Evolutionary conservation across 208 protist genomes (phyloP).

Genomic region (Lotmaria passim): DNA sequence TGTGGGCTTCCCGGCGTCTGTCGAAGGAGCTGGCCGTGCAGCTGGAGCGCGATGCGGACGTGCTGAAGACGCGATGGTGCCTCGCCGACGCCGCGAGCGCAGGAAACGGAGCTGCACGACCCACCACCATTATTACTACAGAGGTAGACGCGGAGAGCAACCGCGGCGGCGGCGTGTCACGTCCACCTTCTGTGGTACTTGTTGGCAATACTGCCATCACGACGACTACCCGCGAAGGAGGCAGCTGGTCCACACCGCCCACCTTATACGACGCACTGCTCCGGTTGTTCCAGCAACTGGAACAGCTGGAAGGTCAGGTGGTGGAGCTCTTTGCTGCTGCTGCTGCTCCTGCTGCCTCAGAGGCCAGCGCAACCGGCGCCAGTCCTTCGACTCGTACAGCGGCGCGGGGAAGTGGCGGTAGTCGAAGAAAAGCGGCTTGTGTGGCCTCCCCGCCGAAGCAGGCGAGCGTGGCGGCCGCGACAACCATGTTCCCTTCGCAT

Average conservation of each 20-base stretch:
- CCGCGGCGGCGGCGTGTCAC: too few species aligned
- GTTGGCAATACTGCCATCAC: too few species aligned
- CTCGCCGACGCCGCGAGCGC: not conserved
- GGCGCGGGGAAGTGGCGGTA: too few species aligned
- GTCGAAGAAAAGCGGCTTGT: not conserved
- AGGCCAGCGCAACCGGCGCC: too few species aligned
- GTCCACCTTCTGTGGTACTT: too few species aligned
- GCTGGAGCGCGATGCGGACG: slow-evolving; percentile 21
- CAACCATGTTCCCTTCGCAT: not conserved
- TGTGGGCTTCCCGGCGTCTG: not conserved
- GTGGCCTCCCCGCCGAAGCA: not conserved
- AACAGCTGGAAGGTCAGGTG: slow-evolving; percentile 12
- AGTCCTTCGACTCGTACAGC: too few species aligned
- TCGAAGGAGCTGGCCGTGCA: slow-evolving; percentile 4
- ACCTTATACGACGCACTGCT: slow-evolving; percentile 24
- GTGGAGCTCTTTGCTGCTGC: not conserved
- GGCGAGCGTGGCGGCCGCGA: not conserved
- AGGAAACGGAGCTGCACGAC: not conserved
- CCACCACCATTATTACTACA: too few species aligned
- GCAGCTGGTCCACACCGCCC: not conserved
- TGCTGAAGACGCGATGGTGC: not conserved
- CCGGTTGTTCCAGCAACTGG: slow-evolving; percentile 21
- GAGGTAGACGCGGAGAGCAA: not conserved
- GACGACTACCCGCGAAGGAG: too few species aligned
- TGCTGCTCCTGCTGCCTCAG: not conserved